These are phyloP conservation scores for Nemania sp. DNA, from an alignment of 2,329 filamentous ascomycete species.

Conservation along the genomic window DNA sequence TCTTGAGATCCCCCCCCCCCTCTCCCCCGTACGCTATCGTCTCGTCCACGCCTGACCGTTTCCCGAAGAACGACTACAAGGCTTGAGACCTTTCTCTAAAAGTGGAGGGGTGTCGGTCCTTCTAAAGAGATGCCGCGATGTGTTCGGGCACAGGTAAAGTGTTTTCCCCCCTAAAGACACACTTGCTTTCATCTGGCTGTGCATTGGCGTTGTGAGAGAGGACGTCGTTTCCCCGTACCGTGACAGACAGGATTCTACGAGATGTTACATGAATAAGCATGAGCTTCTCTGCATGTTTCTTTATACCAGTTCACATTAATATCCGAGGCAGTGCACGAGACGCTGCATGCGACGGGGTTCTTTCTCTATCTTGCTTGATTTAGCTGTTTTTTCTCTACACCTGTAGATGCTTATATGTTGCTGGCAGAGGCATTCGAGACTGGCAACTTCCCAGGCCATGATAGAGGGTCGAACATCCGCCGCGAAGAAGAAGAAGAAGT, in stretches of 20 bases:
- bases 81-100: neutral
- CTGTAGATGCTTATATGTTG: slow-evolving; percentile 14
- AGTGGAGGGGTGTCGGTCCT: neutral
- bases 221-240: neutral
- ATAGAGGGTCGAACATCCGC: neutral
- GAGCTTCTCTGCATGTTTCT: neutral
- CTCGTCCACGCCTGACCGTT: neutral
- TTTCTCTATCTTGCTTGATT: slow-evolving; percentile 1
- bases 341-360: neutral
- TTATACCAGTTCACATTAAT: neutral
- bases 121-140: neutral
- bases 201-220: slow-evolving; percentile 15
- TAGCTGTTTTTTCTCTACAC: neutral
- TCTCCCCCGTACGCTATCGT: neutral
- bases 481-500: neutral
- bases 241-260: neutral
- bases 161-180: neutral
- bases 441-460: neutral
- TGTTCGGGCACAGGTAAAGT: neutral
- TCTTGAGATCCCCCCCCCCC: slow-evolving; percentile 36
- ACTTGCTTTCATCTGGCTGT: neutral
- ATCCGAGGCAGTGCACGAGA: neutral
- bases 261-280: slow-evolving; percentile 5
- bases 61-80: neutral
- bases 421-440: slow-evolving; percentile 1